phyloP scores from a whole-genome alignment of 1,284 basidiomycete species.

The Gomphus bonarii region DNA sequence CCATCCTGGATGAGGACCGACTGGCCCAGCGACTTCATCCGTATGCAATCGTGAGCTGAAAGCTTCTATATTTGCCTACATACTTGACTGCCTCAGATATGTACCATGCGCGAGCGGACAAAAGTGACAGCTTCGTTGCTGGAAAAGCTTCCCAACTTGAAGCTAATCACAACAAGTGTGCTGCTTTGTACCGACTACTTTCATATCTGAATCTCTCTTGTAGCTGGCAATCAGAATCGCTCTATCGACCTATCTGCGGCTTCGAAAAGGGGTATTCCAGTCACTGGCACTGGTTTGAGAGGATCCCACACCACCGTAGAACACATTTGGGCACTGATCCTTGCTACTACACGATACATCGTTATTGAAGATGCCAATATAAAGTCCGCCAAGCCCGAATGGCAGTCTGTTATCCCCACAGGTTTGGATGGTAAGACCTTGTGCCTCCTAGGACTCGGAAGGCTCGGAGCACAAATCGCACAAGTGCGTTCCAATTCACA shows the following conservation, averaged over 20 bases:
- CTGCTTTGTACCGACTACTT: slow-evolving; percentile 25
- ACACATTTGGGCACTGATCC: slow-evolving; percentile 57
- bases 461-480: slow-evolving; percentile 38
- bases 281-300: slow-evolving; percentile 39
- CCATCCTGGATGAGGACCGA: slow-evolving; percentile 38
- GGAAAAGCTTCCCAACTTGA: slow-evolving; percentile 45
- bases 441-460: slow-evolving; percentile 49
- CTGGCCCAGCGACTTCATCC: slow-evolving; percentile 38
- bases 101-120: slow-evolving; percentile 59
- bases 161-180: slow-evolving; percentile 44
- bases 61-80: background rate
- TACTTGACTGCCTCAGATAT: slow-evolving; percentile 24
- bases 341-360: slow-evolving; percentile 44
- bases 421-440: slow-evolving; percentile 44
- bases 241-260: slow-evolving; percentile 27
- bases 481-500: slow-evolving; percentile 24
- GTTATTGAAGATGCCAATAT: slow-evolving; percentile 35
- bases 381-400: slow-evolving; percentile 36
- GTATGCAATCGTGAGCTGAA: slow-evolving; percentile 30
- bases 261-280: slow-evolving; percentile 38
- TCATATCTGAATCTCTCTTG: slow-evolving; percentile 11
- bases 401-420: slow-evolving; percentile 47
- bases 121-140: slow-evolving; percentile 41
- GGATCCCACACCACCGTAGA: slow-evolving; percentile 35
- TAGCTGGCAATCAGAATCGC: slow-evolving; percentile 20